Conservation (phyloP, 805 yeast species). For the Saccharomycopsis sp. region DNA sequence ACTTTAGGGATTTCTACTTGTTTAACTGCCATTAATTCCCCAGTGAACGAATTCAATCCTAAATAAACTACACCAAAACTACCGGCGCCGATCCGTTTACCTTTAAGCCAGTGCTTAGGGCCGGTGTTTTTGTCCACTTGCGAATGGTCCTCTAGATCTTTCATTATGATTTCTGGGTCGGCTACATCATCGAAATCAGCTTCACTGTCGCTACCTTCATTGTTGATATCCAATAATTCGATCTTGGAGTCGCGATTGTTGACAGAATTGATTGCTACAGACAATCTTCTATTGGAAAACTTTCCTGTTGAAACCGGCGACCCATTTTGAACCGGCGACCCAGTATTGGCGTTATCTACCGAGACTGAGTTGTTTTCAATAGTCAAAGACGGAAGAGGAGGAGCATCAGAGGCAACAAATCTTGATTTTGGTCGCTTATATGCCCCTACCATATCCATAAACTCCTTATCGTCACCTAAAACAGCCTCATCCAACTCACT, state of each 20-base stretch:
- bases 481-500: conserved; percentile 37
- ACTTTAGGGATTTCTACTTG: conserved; percentile 68
- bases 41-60: conserved; percentile 87
- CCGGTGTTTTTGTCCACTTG: conserved; percentile 35
- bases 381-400: conserved; percentile 17
- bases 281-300: conserved; percentile 12
- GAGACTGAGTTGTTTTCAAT: not conserved
- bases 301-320: not conserved
- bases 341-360: not conserved
- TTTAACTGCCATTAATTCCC: conserved; percentile 95
- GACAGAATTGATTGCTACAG: conserved; percentile 18
- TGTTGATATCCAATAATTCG: conserved; percentile 16
- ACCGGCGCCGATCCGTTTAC: conserved; percentile 91
- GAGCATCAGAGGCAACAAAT: conserved; percentile 18
- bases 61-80: conserved; percentile 90
- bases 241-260: conserved; percentile 13
- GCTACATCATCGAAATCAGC: conserved; percentile 11
- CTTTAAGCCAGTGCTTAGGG: conserved; percentile 85
- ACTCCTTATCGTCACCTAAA: conserved; percentile 19
- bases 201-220: conserved; percentile 8
- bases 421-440: conserved; percentile 19
- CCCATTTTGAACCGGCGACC: not conserved
- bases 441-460: conserved; percentile 17
- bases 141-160: conserved; percentile 29
- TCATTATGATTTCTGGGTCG: conserved; percentile 23